Evolutionary conservation across 495 filamentous ascomycete genomes (phyloP), one percentile per base, ranked within the genome.

Genomic region (Amniculicola lignicola): DNA sequence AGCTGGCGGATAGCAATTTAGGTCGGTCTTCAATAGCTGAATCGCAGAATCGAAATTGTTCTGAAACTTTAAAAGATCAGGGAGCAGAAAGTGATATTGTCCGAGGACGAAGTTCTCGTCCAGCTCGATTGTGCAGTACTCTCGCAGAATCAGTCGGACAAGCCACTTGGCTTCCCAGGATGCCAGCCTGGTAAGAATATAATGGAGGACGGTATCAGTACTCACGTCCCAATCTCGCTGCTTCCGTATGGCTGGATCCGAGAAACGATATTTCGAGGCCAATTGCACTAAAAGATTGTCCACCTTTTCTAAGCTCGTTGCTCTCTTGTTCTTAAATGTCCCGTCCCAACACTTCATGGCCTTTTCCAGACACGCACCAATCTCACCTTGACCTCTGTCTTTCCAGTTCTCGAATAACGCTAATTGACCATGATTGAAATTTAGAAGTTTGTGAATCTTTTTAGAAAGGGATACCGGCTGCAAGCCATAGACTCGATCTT

Each of bases 101-200:
- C 47, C 47, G n/a, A 75, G 42, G 4, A 71, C 61, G 18, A 62
- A 42, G 6, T 53, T 62, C 51, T 74, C 70, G 15, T 80, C 73
- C 0, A 84, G 42, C 5, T 79, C 61, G 2, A 92, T 77, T 0
- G 87, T 85, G 15, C 72, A 70, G 59, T 83, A 87, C 47, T 82
- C 80, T 67, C 94, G 93, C 16, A 96, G 69, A 29, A 96, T 79
- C 66, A 93, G 71, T 5, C 91, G 77, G 0, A 87, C 90, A 10
- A 96, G 76, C 91, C 91, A 96, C 71, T 96, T 96, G 0, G 84
- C 87, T 65, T 95, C 87, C 33, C 79, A 75, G 14, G 85, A 81
- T 37, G 78, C 77, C 23, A 90, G 55, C 37, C 16, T 11, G 80
- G 75, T 36, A 69, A 76, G 67, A 86, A 89, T 0, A 89, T 63